A percentile compares a stretch with the other conserved stretches of the same genome.
Conservation (phyloP, 176 grass and related monocot species). For the Dactylis glomerata region DNA sequence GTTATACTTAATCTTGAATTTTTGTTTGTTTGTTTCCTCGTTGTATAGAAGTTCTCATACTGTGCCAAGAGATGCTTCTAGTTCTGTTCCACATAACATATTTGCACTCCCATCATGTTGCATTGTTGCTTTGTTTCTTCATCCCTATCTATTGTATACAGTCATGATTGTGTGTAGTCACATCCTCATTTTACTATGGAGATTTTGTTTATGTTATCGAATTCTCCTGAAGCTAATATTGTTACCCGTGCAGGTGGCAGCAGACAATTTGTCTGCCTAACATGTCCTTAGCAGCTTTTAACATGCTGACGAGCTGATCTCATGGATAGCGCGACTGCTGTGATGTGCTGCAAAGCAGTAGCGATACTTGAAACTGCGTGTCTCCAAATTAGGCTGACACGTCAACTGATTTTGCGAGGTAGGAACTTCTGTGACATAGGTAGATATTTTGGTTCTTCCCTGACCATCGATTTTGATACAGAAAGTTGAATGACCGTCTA, state of each 20-base stretch:
- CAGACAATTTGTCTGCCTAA: neutral
- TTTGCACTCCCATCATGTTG: neutral
- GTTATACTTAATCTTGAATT: neutral
- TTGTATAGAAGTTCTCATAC: neutral
- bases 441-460: neutral
- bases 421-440: neutral
- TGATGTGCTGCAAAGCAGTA: neutral
- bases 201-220: neutral
- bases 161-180: neutral
- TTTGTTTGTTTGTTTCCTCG: neutral
- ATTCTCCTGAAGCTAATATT: constrained; percentile 26
- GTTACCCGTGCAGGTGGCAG: constrained; percentile 10
- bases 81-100: neutral
- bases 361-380: neutral
- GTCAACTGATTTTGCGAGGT: constrained; percentile 10
- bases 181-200: neutral
- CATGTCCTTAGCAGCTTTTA: neutral
- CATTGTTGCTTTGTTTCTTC: neutral
- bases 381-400: neutral
- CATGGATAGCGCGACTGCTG: neutral
- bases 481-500: neutral
- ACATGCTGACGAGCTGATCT: neutral
- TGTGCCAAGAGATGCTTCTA: neutral
- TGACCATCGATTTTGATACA: neutral
- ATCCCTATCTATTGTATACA: neutral